Evolutionary conservation across 2,329 filamentous ascomycete species (phyloP).

Genomic region (Lasiodiplodia sp.): DNA sequence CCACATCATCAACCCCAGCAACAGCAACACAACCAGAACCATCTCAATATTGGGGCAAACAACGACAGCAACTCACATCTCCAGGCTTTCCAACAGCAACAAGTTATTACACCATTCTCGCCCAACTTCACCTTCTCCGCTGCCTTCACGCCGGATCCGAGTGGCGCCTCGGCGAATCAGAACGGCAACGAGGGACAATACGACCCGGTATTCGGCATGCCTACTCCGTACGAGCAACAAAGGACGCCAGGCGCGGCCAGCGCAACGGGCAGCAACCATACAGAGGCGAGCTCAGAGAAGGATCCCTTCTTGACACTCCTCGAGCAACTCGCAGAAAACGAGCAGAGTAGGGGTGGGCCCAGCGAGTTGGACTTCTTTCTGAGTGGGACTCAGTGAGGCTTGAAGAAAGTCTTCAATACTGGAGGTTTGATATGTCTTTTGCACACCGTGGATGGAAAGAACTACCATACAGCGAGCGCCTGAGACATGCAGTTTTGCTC

Average conservation of each 20-base stretch:
- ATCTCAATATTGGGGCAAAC: conserved; percentile 29
- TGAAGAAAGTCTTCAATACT: background rate
- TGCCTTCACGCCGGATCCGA: conserved; percentile 25
- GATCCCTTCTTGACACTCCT: conserved; percentile 81
- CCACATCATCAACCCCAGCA: conserved; percentile 39
- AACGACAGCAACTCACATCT: conserved; percentile 31
- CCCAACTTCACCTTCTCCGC: conserved; percentile 45
- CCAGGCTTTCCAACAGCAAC: conserved; percentile 31
- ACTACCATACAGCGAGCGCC: too few species aligned
- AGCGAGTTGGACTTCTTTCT: conserved; percentile 83
- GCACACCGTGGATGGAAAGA: too few species aligned
- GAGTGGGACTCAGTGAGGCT: conserved; percentile 33
- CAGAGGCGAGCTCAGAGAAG: conserved; percentile 33
- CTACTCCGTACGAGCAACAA: conserved; percentile 51
- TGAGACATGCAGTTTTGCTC: background rate
- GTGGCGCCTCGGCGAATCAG: conserved; percentile 11
- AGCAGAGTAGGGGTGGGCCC: conserved; percentile 71
- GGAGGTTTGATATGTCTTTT: background rate
- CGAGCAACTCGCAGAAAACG: conserved; percentile 84
- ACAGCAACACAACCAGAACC: conserved; percentile 3
- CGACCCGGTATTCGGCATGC: conserved; percentile 52
- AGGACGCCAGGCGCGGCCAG: conserved; percentile 55
- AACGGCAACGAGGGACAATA: conserved; percentile 33
- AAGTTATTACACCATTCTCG: conserved; percentile 43
- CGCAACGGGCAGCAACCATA: conserved; percentile 49